Base-by-base conservation (phyloP, 2,329 filamentous ascomycete genomes). In the Sporothrix brasiliensis region DNA sequence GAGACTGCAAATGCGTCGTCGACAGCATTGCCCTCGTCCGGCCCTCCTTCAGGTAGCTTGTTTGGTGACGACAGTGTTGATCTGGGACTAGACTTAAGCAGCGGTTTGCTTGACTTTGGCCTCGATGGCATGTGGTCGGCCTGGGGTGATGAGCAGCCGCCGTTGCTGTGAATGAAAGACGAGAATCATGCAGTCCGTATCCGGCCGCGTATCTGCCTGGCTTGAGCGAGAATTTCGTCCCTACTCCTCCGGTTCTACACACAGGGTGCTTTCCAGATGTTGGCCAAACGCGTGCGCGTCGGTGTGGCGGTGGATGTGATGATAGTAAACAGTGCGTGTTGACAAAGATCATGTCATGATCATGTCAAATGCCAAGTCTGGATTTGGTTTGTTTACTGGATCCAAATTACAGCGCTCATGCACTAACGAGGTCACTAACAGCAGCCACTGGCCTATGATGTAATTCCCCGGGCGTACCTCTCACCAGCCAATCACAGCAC, bases 221-320 rank as follows among this genome's bases (percentile, higher is more conserved):
- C 27, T 27, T 58, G 11, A 27, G 3, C 54, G 11, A 58, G 27
- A 30, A 30, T 4, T 30, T 30, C 27, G 27, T 30, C 27, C 27
- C 27, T 30, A 30, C 27, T 30, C 3, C 27, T 30, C 27, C 27
- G 27, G 27, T 30, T 30, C 3, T 30, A 5, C 27, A 30, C 27
- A 30, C 2, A 1, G 27, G 27, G 27, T 30, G 27, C 27, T 30
- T 30, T 30, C 27, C 27, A 74, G 39, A 58, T 76, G 24, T 76
- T 76, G 65, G 72, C 75, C 60, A 74, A 73, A 54, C 72, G 70
- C 2, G 49, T 68, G 30, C 65, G 14, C 34, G 30, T 60, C 56
- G n/a, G 21, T 30, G 27, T 30, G 27, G 4, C 27, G 27, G 27
- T 30, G 27, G 27, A 30, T 30, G 27, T 30, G 27, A 5, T 30